These are phyloP conservation scores for Quillaja saponaria DNA, from an alignment of 306 rosid genomes.

Conservation along the genomic window DNA sequence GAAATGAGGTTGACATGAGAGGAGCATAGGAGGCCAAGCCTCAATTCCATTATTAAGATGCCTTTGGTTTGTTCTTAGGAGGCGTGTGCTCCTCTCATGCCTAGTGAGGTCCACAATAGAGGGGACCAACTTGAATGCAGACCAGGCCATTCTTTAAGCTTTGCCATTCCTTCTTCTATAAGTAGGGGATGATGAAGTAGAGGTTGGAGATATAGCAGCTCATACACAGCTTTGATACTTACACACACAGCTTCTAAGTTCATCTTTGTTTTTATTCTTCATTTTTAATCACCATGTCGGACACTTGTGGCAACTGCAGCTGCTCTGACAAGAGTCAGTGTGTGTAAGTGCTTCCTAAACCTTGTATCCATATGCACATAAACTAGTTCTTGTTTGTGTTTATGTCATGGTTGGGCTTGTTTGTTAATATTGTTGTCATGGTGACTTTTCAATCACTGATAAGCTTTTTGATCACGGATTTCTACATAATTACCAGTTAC, in stretches of 20 bases:
- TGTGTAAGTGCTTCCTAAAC: slow-evolving; percentile 44
- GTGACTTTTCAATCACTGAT: too few species aligned
- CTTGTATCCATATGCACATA: not conserved
- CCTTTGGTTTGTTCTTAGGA: slow-evolving; percentile 42
- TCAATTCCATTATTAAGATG: slow-evolving; percentile 46
- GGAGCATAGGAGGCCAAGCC: slow-evolving; percentile 45
- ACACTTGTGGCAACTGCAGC: slow-evolving; percentile 54
- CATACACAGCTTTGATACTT: slow-evolving; percentile 24
- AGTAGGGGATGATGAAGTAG: slow-evolving; percentile 35
- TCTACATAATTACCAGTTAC: not conserved
- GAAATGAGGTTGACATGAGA: slow-evolving; percentile 58
- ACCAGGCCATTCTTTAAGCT: not conserved
- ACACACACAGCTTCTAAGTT: slow-evolving; percentile 18
- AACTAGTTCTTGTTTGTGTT: not conserved
- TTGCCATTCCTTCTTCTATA: slow-evolving; percentile 48
- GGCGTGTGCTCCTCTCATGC: slow-evolving; percentile 45
- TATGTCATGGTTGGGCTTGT: not conserved
- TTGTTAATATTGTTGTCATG: not conserved
- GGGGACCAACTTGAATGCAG: slow-evolving; percentile 4
- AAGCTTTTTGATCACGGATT: too few species aligned
- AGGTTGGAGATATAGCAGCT: slow-evolving; percentile 37
- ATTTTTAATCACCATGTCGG: slow-evolving; percentile 53
- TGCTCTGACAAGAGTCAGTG: slow-evolving; percentile 67
- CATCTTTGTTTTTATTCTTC: slow-evolving; percentile 21
- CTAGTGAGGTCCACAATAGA: slow-evolving; percentile 25